Evolutionary conservation across 805 yeast species (phyloP), one percentile per base, ranked within the genome.

Genomic region (Candida methanosorbosa): DNA sequence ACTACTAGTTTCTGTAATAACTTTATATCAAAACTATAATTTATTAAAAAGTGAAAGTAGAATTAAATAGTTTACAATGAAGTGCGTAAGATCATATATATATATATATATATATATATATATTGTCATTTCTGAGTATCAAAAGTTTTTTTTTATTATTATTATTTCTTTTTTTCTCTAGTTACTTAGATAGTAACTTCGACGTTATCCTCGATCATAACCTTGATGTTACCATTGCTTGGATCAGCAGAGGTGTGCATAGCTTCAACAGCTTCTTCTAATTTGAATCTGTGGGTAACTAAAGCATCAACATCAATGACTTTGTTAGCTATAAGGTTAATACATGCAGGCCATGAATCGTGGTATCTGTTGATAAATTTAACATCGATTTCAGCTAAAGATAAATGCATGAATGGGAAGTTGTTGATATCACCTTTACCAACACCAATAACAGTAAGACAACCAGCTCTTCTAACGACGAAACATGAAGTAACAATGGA

Each of bases 321-420:
- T 15, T 67, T 67, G 34, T 63, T 64, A 32, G 62, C 53, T 38
- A 72, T 57, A 40, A 72, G 52, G 21, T 68, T 63, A 41, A 72
- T 71, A 11, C 66, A 72, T n/a, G 71, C 60, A 15, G 78, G 78
- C 76, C 77, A 72, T 16, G 75, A 63, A 45, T 68, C 72, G 38
- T 68, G 66, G 52, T 72, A 72, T 43, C 78, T 61, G 59, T 70
- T 71, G 49, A 70, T 66, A 41, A 67, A 69, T 49, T 60, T 66
- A 43, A 72, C 57, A 34, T 66, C 69, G 45, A 70, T 64, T 45
- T 72, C 78, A 43, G 70, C 72, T 33, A 68, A 62, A 13, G 73
- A 65, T 29, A 68, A 51, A 39, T 68, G 72, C 75, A 70, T 70
- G 59, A 72, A 70, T 40, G 78, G 78, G 49, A 72, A 60, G 32